phyloP scores from a whole-genome alignment of 108 stramenopile genomes.

The Conticribra guillardii region DNA sequence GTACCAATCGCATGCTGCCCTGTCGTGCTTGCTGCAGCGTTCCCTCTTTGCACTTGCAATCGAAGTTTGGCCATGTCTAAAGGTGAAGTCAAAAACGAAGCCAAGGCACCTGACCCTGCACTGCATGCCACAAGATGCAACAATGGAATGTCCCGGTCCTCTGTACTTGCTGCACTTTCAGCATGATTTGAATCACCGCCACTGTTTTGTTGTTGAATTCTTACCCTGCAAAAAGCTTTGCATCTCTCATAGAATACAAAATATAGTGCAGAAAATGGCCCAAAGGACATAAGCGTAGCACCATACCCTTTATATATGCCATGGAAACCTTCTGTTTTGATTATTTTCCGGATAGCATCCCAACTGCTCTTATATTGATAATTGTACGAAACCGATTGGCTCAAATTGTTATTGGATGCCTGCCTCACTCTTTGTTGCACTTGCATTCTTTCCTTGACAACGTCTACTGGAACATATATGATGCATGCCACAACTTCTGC shows the following conservation, averaged over 20 bases:
- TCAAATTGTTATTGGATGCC: neutral
- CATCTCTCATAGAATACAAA: constrained; percentile 95
- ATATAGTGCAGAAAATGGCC: constrained; percentile 96
- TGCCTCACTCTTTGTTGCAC: constrained; percentile 63
- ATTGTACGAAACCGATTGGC: neutral
- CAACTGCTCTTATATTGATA: constrained; percentile 73
- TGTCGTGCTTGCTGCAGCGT: constrained; percentile 22
- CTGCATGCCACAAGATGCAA: constrained; percentile 71
- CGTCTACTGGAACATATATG: constrained; percentile 97
- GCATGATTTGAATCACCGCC: neutral
- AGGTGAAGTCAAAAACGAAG: constrained; percentile 95
- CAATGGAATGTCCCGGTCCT: constrained; percentile 62
- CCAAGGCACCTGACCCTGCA: constrained; percentile 86
- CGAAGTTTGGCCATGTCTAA: constrained; percentile 97
- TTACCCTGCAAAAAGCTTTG: constrained; percentile 55
- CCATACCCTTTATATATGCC: constrained; percentile 95
- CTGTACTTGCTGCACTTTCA: constrained; percentile 1
- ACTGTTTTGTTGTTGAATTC: constrained; percentile 8
- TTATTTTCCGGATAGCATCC: constrained; percentile 82
- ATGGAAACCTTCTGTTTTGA: constrained; percentile 75
- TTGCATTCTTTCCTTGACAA: constrained; percentile 97
- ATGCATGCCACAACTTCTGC: constrained; percentile 94
- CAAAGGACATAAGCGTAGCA: constrained; percentile 95
- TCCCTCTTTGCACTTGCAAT: constrained; percentile 88
- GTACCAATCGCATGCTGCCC: neutral